A percentile compares a stretch with the other conserved stretches of the same genome.
Evolutionary conservation across 495 filamentous ascomycete species (phyloP).

Genomic region (Cercophora scortea): DNA sequence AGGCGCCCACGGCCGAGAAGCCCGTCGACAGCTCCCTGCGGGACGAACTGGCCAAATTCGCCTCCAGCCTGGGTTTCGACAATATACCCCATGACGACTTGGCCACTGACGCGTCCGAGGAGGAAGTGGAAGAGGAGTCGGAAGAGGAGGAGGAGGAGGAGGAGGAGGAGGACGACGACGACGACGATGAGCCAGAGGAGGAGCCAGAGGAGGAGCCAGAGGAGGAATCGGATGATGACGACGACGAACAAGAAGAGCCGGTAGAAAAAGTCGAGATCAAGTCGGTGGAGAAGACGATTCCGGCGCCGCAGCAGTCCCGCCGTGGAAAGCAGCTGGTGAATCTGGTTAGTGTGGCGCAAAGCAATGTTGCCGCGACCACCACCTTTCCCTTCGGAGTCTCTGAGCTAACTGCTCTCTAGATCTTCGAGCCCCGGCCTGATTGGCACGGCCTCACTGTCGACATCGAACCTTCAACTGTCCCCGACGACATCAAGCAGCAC

Average conservation of each 20-base stretch:
- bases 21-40: constrained; percentile 27
- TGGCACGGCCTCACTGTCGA: constrained; percentile 71
- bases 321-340: constrained; percentile 20
- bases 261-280: background rate
- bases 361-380: background rate
- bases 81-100: constrained; percentile 25
- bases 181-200: constrained; percentile 4
- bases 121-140: constrained; percentile 18
- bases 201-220: constrained; percentile 7
- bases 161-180: constrained; percentile 16
- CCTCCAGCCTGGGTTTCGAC: constrained; percentile 38
- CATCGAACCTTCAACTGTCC: constrained; percentile 36
- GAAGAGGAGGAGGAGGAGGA: constrained; percentile 18
- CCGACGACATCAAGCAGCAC: constrained; percentile 43
- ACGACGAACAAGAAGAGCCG: constrained; percentile 12
- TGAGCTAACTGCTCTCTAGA: constrained; percentile 30
- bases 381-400: too few relatives aligned
- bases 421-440: constrained; percentile 70
- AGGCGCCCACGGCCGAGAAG: constrained; percentile 11
- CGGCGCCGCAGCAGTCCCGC: constrained; percentile 12
- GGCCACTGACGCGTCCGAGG: constrained; percentile 23
- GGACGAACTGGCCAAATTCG: constrained; percentile 37
- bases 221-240: constrained; percentile 17
- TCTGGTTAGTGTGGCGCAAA: constrained; percentile 33
- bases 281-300: constrained; percentile 13